Percentiles rank a stretch among this genome's conserved stretches.
phyloP scores from a whole-genome alignment of 345 rosid species.

The Hibiscus mutabilis region DNA sequence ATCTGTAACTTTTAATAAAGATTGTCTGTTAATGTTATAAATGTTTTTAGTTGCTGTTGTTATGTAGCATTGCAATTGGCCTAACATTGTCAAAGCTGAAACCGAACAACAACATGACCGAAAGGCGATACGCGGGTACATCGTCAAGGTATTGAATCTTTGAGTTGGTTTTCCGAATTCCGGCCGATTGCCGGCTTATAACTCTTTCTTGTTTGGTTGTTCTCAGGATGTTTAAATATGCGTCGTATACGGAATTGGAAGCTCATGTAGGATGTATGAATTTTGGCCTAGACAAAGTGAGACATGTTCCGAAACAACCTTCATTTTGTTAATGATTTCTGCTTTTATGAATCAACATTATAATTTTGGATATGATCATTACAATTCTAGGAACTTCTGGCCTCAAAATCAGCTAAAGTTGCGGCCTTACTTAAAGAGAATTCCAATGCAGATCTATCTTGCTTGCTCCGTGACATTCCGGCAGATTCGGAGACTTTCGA shows the following conservation, averaged over 20 bases:
- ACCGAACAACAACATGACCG: background rate
- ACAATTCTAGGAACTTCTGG: conserved; percentile 42
- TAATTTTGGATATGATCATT: background rate
- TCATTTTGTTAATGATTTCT: background rate
- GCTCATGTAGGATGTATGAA: conserved; percentile 30
- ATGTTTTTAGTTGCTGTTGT: background rate
- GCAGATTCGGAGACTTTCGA: conserved; percentile 48
- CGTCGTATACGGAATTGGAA: conserved; percentile 27
- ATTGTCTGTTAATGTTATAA: background rate
- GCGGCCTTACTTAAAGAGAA: conserved; percentile 38
- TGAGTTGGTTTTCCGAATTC: background rate
- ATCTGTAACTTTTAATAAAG: background rate
- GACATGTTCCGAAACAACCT: conserved; percentile 7
- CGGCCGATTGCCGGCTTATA: too few relatives aligned
- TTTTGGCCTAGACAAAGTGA: conserved; percentile 40
- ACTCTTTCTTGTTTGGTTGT: background rate
- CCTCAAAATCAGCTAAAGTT: conserved; percentile 56
- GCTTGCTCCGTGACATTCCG: conserved; percentile 41
- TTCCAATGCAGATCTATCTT: conserved; percentile 22
- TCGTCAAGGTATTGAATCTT: background rate
- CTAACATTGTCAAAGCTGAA: background rate
- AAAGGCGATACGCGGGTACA: background rate
- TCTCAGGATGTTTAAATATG: conserved; percentile 33
- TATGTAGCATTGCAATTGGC: background rate
- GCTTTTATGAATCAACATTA: background rate